Evolutionary conservation across 257 asterid genomes (phyloP), one percentile per base, ranked within the genome.

Genomic region (Striga asiatica): DNA sequence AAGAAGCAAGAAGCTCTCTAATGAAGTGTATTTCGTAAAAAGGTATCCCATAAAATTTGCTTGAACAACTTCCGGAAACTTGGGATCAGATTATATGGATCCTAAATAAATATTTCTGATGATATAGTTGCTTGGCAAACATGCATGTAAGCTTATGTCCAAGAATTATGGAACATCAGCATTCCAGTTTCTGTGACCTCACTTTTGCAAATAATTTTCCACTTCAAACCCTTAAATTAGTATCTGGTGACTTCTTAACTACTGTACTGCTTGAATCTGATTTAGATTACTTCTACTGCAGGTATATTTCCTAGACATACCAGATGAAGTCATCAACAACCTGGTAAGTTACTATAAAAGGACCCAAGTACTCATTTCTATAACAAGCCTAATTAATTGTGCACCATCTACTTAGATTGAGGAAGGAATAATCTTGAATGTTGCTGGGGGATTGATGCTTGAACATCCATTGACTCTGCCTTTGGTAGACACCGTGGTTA

Each of bases 361-460:
- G 13, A 31, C 3, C 7, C 1, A 16, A 28, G 13, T 18, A 27
- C 8, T 61, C 19, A 5, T 13, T 31, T 66, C 32, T 53, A 65
- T 28, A 65, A 55, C 28, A 31, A 18, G 21, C 47, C 63, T 69
- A 50, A 57, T 52, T 65, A 53, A 42, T 47, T 28, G 16, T 57
- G n/a, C 12, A 47, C 32, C 25, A 41, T 41, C 39, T 65, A 27
- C 65, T 42, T 71, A 88, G 97, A 77, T 89, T 22, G 94, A 85
- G 56, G 97, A 85, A 66, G 97, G 82, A 31, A 64, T 78, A 19
- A 61, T 71, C 65, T 80, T 81, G 37, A 77, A 82, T 38, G 97
- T 85, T 22, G 93, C 97, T 59, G 95, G 97, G 11, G 97, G 94
- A 25, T 74, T 89, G 78, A 89, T 77, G 95, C 95, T 89, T 50